A percentile compares a stretch with the other conserved stretches of the same genome.
These are phyloP conservation scores for Lagenidium giganteum DNA, from an alignment of 352 stramenopile species.

Conservation along the genomic window DNA sequence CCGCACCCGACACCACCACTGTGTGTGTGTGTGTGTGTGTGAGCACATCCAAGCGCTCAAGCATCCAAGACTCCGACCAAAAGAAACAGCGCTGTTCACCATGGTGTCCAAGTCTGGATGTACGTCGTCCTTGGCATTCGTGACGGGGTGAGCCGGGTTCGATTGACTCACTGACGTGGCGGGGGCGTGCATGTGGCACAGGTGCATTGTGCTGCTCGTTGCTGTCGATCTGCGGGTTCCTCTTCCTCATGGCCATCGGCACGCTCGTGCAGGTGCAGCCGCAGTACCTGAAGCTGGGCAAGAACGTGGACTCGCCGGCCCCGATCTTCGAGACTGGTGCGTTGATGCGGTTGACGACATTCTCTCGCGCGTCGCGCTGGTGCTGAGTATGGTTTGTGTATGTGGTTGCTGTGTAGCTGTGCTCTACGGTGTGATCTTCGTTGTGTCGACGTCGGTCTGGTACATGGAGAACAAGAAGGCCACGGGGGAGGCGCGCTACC, in stretches of 20 bases:
- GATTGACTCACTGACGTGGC: too few relatives aligned
- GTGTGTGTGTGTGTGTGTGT: too few relatives aligned
- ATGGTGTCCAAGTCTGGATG: too few relatives aligned
- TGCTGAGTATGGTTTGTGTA: background rate
- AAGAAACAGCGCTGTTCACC: too few relatives aligned
- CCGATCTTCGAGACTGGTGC: conserved; percentile 64
- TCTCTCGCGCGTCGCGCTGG: background rate
- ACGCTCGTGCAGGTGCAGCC: conserved; percentile 72
- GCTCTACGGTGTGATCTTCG: conserved; percentile 67
- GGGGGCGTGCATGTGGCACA: too few relatives aligned
- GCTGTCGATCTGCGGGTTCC: conserved; percentile 63
- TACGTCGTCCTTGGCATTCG: too few relatives aligned
- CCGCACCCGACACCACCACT: too few relatives aligned
- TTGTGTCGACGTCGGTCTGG: conserved; percentile 62
- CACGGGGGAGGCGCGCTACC: conserved; percentile 28
- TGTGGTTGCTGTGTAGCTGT: conserved; percentile 23
- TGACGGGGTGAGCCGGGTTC: too few relatives aligned
- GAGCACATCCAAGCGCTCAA: too few relatives aligned
- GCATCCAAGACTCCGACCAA: too few relatives aligned
- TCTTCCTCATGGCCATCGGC: conserved; percentile 67
- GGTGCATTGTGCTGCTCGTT: conserved; percentile 72
- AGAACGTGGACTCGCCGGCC: conserved; percentile 50
- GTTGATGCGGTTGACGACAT: background rate
- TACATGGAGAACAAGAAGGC: conserved; percentile 65
- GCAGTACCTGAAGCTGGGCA: conserved; percentile 82